Percentiles rank a stretch among this genome's conserved stretches.
Conservation (phyloP, 2,329 filamentous ascomycete genomes). For the Apiospora kogelbergensis region DNA sequence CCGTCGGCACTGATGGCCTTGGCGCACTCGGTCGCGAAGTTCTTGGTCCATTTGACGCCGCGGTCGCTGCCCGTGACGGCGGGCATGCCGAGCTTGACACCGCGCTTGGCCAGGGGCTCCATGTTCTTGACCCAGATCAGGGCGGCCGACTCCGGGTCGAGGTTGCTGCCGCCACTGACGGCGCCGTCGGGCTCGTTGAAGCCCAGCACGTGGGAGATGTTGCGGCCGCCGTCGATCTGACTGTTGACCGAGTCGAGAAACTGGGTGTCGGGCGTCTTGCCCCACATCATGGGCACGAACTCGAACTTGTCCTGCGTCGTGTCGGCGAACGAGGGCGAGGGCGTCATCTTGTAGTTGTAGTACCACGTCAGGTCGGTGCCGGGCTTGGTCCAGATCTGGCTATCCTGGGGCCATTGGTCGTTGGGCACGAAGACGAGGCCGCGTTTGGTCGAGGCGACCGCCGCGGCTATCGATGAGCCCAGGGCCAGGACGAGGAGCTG, state of each 20-base stretch:
- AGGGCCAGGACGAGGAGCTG: neutral
- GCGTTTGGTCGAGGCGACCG: slow-evolving; percentile 52
- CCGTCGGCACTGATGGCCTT: slow-evolving; percentile 49
- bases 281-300: slow-evolving; percentile 84
- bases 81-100: slow-evolving; percentile 69
- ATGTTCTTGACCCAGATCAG: slow-evolving; percentile 70
- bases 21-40: slow-evolving; percentile 66
- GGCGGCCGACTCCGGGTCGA: slow-evolving; percentile 62
- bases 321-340: slow-evolving; percentile 51
- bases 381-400: slow-evolving; percentile 60
- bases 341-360: slow-evolving; percentile 71
- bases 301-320: slow-evolving; percentile 58
- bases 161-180: slow-evolving; percentile 59
- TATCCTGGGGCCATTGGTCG: slow-evolving; percentile 55
- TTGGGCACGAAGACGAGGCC: slow-evolving; percentile 70
- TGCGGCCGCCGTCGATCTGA: slow-evolving; percentile 51
- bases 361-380: slow-evolving; percentile 73
- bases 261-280: slow-evolving; percentile 53
- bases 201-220: slow-evolving; percentile 67
- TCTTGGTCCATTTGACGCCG: slow-evolving; percentile 65
- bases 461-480: slow-evolving; percentile 1
- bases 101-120: slow-evolving; percentile 63
- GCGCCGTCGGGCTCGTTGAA: slow-evolving; percentile 79
- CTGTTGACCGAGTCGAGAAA: slow-evolving; percentile 61
- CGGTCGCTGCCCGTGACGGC: slow-evolving; percentile 62